phyloP scores from a whole-genome alignment of 2,329 filamentous ascomycete genomes.

The Stemphylium vesicarium region DNA sequence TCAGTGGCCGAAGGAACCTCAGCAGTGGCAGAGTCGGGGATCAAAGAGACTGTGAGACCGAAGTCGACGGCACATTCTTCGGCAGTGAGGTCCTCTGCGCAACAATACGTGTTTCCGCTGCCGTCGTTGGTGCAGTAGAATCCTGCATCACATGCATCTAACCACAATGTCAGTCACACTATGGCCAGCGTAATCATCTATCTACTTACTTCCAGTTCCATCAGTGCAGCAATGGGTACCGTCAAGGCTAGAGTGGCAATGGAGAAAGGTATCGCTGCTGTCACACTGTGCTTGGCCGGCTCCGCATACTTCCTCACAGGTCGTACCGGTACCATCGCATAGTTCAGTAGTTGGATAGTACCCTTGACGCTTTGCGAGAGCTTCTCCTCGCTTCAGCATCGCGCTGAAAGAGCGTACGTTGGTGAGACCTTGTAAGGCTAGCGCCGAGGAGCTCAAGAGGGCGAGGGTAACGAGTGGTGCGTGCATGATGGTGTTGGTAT shows the following conservation, averaged over 20 bases:
- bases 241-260: neutral
- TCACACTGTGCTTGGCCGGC: neutral
- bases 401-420: neutral
- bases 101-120: conserved; percentile 63
- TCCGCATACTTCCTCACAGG: neutral
- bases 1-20: neutral
- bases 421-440: neutral
- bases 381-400: neutral
- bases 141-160: conserved; percentile 66
- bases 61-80: conserved; percentile 58
- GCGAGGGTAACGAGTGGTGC: neutral
- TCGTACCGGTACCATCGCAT: neutral
- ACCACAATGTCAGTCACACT: too few relatives aligned
- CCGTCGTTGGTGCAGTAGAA: conserved; percentile 68
- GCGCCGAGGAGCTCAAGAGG: neutral
- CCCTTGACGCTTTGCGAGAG: neutral
- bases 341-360: neutral
- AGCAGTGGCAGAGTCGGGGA: neutral
- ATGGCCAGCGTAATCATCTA: too few relatives aligned
- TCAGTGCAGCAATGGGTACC: neutral
- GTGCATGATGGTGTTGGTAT: neutral
- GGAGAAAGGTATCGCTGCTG: neutral
- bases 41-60: neutral
- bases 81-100: conserved; percentile 62
- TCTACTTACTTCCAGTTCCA: neutral